Evolutionary conservation across 179 eudicot species (phyloP).

Genomic region (Silene coronaria): DNA sequence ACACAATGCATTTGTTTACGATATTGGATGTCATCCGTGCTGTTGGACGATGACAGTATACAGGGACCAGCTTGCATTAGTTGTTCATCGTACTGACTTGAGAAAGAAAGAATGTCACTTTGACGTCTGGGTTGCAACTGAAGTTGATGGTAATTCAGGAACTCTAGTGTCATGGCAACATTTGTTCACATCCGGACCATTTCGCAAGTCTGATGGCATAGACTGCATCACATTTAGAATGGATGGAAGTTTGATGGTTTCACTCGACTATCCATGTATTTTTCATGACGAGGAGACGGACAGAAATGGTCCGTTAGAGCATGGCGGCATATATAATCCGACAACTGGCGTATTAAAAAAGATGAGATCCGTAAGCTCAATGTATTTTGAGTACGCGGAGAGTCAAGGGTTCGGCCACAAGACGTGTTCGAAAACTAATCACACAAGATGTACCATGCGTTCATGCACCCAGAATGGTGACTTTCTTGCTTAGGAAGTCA

Average conservation of each 20-base stretch:
- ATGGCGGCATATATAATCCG: slow-evolving; percentile 2
- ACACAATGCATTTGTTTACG: not conserved
- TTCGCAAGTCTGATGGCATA: no score
- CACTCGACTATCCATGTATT: no score
- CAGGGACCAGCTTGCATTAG: slow-evolving; percentile 3
- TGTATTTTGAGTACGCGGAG: not conserved
- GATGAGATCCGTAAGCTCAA: not conserved
- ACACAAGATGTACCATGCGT: no score
- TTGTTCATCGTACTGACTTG: not conserved
- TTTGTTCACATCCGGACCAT: not conserved
- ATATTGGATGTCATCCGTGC: not conserved
- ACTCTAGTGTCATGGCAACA: slow-evolving; percentile 7
- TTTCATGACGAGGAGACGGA: no score
- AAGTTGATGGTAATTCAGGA: slow-evolving; percentile 1
- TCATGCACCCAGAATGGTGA: no score
- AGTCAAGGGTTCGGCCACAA: not conserved
- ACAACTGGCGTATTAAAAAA: not conserved
- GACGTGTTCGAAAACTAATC: no score
- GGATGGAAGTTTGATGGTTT: no score
- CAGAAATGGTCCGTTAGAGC: no score
- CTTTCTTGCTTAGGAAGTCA: no score
- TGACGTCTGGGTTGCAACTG: not conserved
- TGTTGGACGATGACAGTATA: not conserved
- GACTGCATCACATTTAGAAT: no score
- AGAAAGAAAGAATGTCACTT: not conserved